These are phyloP conservation scores for Pichia ethanolica DNA, from an alignment of 805 yeast genomes.

Conservation along the genomic window DNA sequence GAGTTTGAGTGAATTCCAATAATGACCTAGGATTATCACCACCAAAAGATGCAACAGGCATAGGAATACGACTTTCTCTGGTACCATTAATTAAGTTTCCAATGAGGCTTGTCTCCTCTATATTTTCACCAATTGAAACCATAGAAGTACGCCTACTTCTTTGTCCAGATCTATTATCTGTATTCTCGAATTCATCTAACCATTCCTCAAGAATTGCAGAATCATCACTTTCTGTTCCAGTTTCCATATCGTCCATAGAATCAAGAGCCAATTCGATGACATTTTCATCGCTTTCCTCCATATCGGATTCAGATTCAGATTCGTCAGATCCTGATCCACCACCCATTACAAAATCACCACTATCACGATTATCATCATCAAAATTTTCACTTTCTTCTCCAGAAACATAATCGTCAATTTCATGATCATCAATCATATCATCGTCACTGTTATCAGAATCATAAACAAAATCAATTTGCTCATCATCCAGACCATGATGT, in stretches of 20 bases:
- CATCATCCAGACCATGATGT: background rate
- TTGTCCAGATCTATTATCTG: conserved; percentile 16
- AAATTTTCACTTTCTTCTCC: conserved; percentile 14
- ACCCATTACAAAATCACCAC: conserved; percentile 6
- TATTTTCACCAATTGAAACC: background rate
- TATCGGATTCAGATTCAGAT: background rate
- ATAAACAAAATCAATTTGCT: conserved; percentile 9
- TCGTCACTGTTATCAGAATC: conserved; percentile 17
- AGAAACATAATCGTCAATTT: conserved; percentile 13
- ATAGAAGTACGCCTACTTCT: conserved; percentile 7
- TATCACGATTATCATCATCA: conserved; percentile 4
- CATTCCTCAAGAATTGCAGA: conserved; percentile 27
- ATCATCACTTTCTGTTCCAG: conserved; percentile 21
- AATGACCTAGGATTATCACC: conserved; percentile 1
- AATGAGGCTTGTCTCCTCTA: background rate
- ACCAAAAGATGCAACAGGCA: conserved; percentile 1
- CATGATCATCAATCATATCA: conserved; percentile 21
- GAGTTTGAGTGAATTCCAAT: conserved; percentile 7
- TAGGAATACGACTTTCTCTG: background rate
- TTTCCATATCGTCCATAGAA: conserved; percentile 9
- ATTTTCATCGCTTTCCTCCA: conserved; percentile 12
- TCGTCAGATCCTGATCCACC: conserved; percentile 14
- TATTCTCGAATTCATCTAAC: conserved; percentile 25
- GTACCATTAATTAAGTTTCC: background rate
- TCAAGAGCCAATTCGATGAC: conserved; percentile 22